Evolutionary conservation across 768 basidiomycete genomes (phyloP).

Genomic region (Pleurotus citrinopileatus): DNA sequence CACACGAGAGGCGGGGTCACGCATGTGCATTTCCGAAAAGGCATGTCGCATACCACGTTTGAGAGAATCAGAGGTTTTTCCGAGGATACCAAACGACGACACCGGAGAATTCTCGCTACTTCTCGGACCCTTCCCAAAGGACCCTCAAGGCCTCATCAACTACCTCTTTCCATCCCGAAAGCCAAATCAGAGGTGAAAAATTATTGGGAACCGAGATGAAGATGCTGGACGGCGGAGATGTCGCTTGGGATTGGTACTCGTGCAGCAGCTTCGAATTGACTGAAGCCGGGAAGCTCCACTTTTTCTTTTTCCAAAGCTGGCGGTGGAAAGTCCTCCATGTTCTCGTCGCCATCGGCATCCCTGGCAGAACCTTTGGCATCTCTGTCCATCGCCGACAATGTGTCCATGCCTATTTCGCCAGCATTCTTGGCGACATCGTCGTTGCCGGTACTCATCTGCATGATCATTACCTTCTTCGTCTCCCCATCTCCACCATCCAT

Average conservation of each 20-base stretch:
- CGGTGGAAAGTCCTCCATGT: slow-evolving; percentile 14
- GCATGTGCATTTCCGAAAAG: neutral
- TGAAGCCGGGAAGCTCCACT: slow-evolving; percentile 61
- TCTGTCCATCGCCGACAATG: slow-evolving; percentile 3
- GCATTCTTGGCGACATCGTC: neutral
- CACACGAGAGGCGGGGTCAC: no score
- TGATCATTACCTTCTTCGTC: slow-evolving; percentile 8
- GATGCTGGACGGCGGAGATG: slow-evolving; percentile 5
- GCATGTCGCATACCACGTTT: neutral
- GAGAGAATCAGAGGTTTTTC: neutral
- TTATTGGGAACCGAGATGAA: neutral
- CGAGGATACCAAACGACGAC: neutral
- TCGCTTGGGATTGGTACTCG: slow-evolving; percentile 4
- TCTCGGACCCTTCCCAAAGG: neutral
- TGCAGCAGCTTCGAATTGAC: slow-evolving; percentile 58
- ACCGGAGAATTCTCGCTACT: neutral
- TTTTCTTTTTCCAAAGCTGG: slow-evolving; percentile 20
- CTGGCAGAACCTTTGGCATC: slow-evolving; percentile 15
- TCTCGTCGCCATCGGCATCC: slow-evolving; percentile 14
- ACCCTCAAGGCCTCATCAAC: no score
- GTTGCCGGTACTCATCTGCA: neutral
- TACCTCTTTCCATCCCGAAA: neutral
- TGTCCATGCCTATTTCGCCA: neutral
- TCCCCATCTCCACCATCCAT: slow-evolving; percentile 14
- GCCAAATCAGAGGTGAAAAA: neutral